A percentile compares a stretch with the other conserved stretches of the same genome.
phyloP scores from a whole-genome alignment of 192 early-diverging fungal species.

The Coemansia erecta region DNA sequence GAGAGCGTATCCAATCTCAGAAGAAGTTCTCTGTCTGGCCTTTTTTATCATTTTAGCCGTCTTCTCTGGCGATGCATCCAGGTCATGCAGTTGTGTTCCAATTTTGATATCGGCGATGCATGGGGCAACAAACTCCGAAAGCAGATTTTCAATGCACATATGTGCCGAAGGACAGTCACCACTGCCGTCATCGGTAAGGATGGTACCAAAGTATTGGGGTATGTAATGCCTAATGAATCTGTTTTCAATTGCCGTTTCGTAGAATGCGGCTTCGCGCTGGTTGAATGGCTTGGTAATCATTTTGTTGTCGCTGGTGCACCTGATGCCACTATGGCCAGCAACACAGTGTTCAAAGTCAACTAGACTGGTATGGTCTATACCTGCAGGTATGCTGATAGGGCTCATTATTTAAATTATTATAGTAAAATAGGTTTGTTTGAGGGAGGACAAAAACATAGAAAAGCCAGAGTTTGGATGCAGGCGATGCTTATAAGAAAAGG shows the following conservation, averaged over 20 bases:
- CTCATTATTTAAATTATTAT: too few relatives aligned
- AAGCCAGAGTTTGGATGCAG: too few relatives aligned
- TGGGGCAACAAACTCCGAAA: slow-evolving; percentile 58
- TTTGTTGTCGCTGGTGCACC: slow-evolving; percentile 61
- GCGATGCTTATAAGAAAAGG: too few relatives aligned
- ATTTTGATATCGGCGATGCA: slow-evolving; percentile 81
- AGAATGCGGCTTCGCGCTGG: slow-evolving; percentile 70
- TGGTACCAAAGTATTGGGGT: slow-evolving; percentile 66
- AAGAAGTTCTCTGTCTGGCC: slow-evolving; percentile 66
- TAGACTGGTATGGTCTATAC: slow-evolving; percentile 1
- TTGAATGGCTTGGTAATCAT: slow-evolving; percentile 71
- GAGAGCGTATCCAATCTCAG: slow-evolving; percentile 19
- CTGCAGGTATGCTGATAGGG: too few relatives aligned
- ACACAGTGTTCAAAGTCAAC: slow-evolving; percentile 67
- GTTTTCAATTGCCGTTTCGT: slow-evolving; percentile 57
- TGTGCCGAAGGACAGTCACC: not conserved
- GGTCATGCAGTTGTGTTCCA: slow-evolving; percentile 69
- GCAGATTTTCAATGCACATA: slow-evolving; percentile 69
- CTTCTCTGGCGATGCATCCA: slow-evolving; percentile 65
- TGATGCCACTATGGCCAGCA: slow-evolving; percentile 74
- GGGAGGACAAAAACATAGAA: too few relatives aligned
- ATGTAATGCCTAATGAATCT: slow-evolving; percentile 60
- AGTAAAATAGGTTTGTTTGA: too few relatives aligned
- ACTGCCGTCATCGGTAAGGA: slow-evolving; percentile 22
- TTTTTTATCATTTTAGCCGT: slow-evolving; percentile 57